Base-by-base conservation (phyloP, 2,329 filamentous ascomycete genomes). In the Aspergillus fructus region DNA sequence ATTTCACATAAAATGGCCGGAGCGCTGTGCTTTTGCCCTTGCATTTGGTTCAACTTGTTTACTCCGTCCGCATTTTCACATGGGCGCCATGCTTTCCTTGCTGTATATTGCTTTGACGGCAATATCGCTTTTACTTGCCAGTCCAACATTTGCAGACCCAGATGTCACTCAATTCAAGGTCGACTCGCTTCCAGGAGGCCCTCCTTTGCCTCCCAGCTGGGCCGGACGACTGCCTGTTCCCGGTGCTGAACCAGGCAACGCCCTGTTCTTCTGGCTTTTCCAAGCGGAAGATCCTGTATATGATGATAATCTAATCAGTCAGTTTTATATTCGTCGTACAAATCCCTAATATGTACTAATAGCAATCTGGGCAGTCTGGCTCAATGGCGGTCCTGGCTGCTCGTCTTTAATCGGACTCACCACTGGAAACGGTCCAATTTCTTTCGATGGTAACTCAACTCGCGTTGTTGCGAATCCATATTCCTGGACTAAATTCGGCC, bases 251-350 rank as follows among this genome's bases (percentile, higher is more conserved):
- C 41, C 61, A 11, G 71, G 68, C 15, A 73, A 73, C 46, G 58
- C 66, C 11, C 58, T 74, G 15, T 76, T 76, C 54, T 76, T 75
- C 48, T 75, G 72, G 72, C 59, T 75, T 3, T 71, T 74, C 53
- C 59, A 72, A 51, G 53, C 71, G 17, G 71, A 75, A 55, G 58
- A 71, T 21, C 23, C 48, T 7, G 46, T 46, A 8, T 68, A 73
- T 15, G 64, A 72, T 58, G 67, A 74, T 19, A 67, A 73, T 21
- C 51, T 74, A 5, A 74, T 74, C 52, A 67, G 72, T 74, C 30
- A 56, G 71, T 62, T 37, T 40, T 33, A 2, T 8, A 13, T n/a
- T 34, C 9, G 3, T 62, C 9, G 27, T 43, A 11, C 12, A 37
- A 6, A 7, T n/a, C 23, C 11, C 19, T 24, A 6, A 40, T 23